Evolutionary conservation across 495 filamentous ascomycete genomes (phyloP), one percentile per base, ranked within the genome.

Genomic region (Tuber calosporum): DNA sequence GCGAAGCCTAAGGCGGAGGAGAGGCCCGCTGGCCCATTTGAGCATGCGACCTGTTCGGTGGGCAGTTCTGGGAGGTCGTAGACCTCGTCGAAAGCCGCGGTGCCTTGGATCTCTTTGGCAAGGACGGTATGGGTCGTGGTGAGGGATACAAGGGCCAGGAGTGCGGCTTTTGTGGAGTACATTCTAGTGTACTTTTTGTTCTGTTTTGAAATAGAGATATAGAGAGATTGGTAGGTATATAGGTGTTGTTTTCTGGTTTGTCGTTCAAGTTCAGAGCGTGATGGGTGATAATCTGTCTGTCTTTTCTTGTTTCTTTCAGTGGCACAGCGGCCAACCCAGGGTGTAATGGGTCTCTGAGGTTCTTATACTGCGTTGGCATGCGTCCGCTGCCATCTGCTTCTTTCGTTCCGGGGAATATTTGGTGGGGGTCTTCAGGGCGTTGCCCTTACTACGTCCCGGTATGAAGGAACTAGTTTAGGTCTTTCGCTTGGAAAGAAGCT

Each of bases 21-120:
- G 71, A 90, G 84, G 43, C 88, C 88, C 83, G 88, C 88, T 39
- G 69, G 41, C 68, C 88, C 88, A 76, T 89, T 85, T 34, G 86
- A 88, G 84, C 88, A 90, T 66, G 87, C 72, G 17, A 88, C n/a
- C n/a, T n/a, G 83, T 9, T 42, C 76, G 30, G 89, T 79, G 40
- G 86, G 83, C 39, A 86, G 82, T 38, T 72, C 75, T 7, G 68
- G 67, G 77, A 86, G 82, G 75, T 89, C 87, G 82, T 89, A 90
- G 79, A 84, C 86, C 22, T 79, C 81, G 79, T 89, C 87, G 80
- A 87, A 90, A 37, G 86, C 84, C 73, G 88, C 87, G 83, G 74
- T 74, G 43, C 19, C 62, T 26, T 38, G 4, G 22, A 22, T 7
- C 7, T 9, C 42, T 38, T 70, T 41, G 8, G 76, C 76, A 67